Base-by-base conservation (phyloP, 2,329 filamentous ascomycete species). In the Grosmannia penicillata region DNA sequence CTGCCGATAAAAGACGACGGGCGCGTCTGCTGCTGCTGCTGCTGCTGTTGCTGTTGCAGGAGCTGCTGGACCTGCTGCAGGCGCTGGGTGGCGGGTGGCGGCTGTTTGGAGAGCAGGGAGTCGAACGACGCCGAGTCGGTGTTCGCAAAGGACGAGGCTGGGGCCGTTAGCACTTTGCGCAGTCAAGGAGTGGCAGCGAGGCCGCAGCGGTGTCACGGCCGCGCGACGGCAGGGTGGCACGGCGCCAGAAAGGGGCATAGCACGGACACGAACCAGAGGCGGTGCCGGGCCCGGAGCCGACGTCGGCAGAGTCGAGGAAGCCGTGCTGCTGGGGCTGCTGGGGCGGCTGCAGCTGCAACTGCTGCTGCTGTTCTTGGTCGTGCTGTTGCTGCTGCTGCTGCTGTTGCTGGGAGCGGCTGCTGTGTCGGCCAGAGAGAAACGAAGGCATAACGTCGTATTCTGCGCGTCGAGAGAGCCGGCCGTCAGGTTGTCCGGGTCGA, bases 381-480 rank as follows among this genome's bases (percentile, higher is more conserved):
- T 37, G 39, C 13, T 41, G 38, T 28, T 43, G 41, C 24, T 46
- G 49, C 43, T 45, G 50, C 35, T 51, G 51, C 27, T 46, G 48
- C 30, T 51, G 48, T 6, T 47, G 45, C 58, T 72, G 70, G 54
- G 70, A 70, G 50, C 67, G 66, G 51, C 69, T 70, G 60, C 61
- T 65, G 55, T 69, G 63, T 60, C 61, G 71, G 53, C 64, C 62
- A 54, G 70, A 57, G 53, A 67, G 67, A 57, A 61, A 59, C 56
- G 72, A 72, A 56, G 62, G 66, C 68, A 72, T 72, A n/a, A n/a
- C n/a, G n/a, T n/a, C n/a, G n/a, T 44, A 47, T 48, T 37, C 42
- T 41, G 43, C 34, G n/a, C n/a, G n/a, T n/a, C n/a, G n/a, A n/a
- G n/a, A 42, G 29, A 39, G 41, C 25, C 14, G 33, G 6, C 24